phyloP scores from a whole-genome alignment of 306 rosid species.

The Cucumis hystrix region DNA sequence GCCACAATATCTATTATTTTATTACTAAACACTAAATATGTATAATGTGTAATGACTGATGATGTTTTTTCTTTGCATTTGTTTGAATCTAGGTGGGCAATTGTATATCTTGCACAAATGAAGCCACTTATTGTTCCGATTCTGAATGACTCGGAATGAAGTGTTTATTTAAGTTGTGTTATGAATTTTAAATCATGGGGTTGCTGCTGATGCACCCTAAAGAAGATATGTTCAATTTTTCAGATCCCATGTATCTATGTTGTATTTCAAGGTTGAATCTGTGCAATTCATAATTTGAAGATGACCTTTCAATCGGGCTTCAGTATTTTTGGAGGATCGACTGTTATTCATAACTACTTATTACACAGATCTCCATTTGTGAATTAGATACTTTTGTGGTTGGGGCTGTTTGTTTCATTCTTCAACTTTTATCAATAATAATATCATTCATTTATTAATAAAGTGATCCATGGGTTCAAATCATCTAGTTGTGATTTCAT shows the following conservation, averaged over 20 bases:
- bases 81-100: constrained; percentile 72
- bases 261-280: constrained; percentile 2
- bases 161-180: background rate
- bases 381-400: background rate
- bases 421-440: background rate
- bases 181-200: background rate
- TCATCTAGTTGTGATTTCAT: background rate
- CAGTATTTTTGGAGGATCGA: background rate
- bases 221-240: background rate
- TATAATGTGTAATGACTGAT: background rate
- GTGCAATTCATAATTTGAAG: background rate
- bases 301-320: background rate
- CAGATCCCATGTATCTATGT: constrained; percentile 2
- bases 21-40: background rate
- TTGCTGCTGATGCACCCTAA: background rate
- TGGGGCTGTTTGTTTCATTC: background rate
- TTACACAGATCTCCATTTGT: background rate
- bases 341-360: background rate
- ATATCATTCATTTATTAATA: background rate
- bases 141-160: constrained; percentile 62
- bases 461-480: background rate
- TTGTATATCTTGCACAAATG: constrained; percentile 94
- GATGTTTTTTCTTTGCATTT: background rate
- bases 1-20: background rate
- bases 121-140: constrained; percentile 95